Conservation (phyloP, 495 filamentous ascomycete genomes). For the Aspergillus asperescens region DNA sequence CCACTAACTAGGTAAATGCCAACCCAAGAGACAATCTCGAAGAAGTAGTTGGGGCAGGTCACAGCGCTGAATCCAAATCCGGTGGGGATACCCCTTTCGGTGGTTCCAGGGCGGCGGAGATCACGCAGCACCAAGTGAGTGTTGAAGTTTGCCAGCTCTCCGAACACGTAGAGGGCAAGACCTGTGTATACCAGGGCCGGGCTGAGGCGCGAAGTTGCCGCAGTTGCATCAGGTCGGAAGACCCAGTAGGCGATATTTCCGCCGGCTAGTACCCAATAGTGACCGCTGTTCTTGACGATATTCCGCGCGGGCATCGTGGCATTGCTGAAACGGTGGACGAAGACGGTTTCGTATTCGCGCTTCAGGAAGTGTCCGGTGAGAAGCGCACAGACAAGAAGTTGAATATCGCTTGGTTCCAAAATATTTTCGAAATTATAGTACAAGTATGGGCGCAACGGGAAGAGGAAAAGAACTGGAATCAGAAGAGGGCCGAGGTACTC, state of each 20-base stretch:
- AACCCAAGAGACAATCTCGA: slow-evolving; percentile 81
- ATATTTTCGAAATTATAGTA: slow-evolving; percentile 55
- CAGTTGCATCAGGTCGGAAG: slow-evolving; percentile 65
- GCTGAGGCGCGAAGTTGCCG: slow-evolving; percentile 44
- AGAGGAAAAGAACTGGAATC: slow-evolving; percentile 72
- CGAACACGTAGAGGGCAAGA: slow-evolving; percentile 62
- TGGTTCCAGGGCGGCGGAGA: slow-evolving; percentile 74
- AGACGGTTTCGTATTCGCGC: slow-evolving; percentile 89
- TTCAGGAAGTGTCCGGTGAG: slow-evolving; percentile 84
- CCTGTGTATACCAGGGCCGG: slow-evolving; percentile 53
- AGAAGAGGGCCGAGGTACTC: slow-evolving; percentile 95
- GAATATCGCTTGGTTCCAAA: slow-evolving; percentile 54
- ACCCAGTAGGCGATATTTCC: slow-evolving; percentile 78
- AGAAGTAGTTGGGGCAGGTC: slow-evolving; percentile 96
- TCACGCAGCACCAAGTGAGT: slow-evolving; percentile 70
- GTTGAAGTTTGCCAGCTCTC: slow-evolving; percentile 73
- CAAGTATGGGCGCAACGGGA: slow-evolving; percentile 64
- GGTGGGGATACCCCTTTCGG: slow-evolving; percentile 76
- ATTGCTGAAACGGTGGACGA: slow-evolving; percentile 90
- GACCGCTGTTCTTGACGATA: slow-evolving; percentile 84
- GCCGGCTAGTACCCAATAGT: slow-evolving; percentile 85
- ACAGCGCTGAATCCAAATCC: slow-evolving; percentile 83
- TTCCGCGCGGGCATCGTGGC: slow-evolving; percentile 86
- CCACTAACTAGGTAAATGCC: slow-evolving; percentile 68
- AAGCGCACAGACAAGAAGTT: slow-evolving; percentile 65